Percentiles rank a stretch among this genome's conserved stretches.
Evolutionary conservation across 352 stramenopile species (phyloP).

Genomic region (Lagenidium giganteum): DNA sequence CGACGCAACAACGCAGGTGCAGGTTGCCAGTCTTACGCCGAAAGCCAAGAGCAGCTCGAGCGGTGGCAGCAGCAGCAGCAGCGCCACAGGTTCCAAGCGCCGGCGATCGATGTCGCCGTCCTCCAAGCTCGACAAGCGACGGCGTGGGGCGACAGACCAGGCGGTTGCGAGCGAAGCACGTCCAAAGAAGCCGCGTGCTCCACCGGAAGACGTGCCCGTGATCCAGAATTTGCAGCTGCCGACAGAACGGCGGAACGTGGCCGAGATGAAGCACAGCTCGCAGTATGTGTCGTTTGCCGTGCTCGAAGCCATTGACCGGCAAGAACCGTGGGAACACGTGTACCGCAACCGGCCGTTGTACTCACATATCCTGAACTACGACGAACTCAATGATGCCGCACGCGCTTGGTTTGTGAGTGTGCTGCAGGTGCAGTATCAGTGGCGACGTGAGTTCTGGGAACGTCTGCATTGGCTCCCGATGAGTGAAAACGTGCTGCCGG

Average conservation of each 20-base stretch:
- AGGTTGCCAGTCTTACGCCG: constrained; percentile 11
- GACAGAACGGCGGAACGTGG: constrained; percentile 31
- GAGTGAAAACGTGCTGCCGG: constrained; percentile 33
- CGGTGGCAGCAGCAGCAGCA: neutral
- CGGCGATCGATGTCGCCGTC: neutral
- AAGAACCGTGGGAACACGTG: constrained; percentile 36
- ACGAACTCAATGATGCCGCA: constrained; percentile 14
- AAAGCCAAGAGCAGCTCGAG: constrained; percentile 1
- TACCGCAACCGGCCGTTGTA: constrained; percentile 24
- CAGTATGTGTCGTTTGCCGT: constrained; percentile 19
- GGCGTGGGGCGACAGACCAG: neutral
- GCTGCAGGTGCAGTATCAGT: constrained; percentile 37
- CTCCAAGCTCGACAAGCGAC: constrained; percentile 2
- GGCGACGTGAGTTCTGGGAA: constrained; percentile 40
- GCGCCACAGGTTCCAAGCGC: constrained; percentile 1
- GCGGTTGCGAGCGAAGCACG: constrained; percentile 7
- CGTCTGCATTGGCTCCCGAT: constrained; percentile 41
- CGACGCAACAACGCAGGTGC: neutral
- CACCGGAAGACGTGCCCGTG: constrained; percentile 14
- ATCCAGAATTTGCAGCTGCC: constrained; percentile 38
- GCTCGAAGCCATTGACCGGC: constrained; percentile 18
- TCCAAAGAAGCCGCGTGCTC: constrained; percentile 3
- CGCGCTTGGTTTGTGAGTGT: constrained; percentile 24
- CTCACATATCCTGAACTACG: constrained; percentile 25
- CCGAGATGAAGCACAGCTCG: constrained; percentile 34